A percentile compares a stretch with the other conserved stretches of the same genome.
Conservation (phyloP, 148 eudicot species). For the Diospyros lotus region DNA sequence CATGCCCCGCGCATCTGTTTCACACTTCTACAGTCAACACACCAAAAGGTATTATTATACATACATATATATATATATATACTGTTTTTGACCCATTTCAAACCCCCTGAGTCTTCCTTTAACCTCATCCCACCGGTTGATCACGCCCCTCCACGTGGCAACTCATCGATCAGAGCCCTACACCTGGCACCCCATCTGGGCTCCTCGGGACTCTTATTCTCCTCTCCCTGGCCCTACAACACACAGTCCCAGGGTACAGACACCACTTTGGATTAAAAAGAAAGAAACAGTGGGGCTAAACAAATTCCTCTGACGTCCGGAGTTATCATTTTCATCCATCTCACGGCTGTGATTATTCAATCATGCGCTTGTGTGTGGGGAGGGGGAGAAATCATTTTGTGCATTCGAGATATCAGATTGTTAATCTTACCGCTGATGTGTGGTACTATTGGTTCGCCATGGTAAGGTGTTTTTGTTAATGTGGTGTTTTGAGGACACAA, state of each 20-base stretch:
- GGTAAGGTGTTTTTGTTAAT: too few relatives aligned
- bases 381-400: neutral
- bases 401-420: too few relatives aligned
- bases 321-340: neutral
- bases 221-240: neutral
- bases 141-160: constrained; percentile 8
- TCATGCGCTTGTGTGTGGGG: neutral
- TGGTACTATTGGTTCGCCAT: too few relatives aligned
- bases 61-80: too few relatives aligned
- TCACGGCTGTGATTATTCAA: neutral
- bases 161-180: neutral
- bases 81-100: neutral
- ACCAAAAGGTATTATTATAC: too few relatives aligned
- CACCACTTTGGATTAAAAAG: neutral
- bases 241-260: neutral
- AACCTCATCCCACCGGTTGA: neutral
- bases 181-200: neutral
- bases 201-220: neutral
- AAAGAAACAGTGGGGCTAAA: too few relatives aligned
- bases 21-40: too few relatives aligned
- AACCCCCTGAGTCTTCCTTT: neutral
- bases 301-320: too few relatives aligned
- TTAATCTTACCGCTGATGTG: too few relatives aligned
- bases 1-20: too few relatives aligned
- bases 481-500: too few relatives aligned